Conservation (phyloP, 2,329 filamentous ascomycete genomes). For the Saccharata proteae region DNA sequence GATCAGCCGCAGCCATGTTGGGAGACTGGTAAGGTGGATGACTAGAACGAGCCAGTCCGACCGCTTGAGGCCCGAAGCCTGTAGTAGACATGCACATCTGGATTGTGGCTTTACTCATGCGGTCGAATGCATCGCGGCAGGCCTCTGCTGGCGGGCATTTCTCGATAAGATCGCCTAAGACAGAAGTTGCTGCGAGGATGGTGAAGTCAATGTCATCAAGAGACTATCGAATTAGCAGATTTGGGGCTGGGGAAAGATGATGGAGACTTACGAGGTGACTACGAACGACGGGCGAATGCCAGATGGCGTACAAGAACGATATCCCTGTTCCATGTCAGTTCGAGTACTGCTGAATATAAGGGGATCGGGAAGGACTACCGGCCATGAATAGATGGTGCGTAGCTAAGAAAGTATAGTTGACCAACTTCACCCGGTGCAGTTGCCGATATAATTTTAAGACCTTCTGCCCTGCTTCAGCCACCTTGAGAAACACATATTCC, state of each 20-base stretch:
- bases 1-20: too few relatives aligned
- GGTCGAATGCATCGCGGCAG: conserved; percentile 85
- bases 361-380: conserved; percentile 38
- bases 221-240: conserved; percentile 36
- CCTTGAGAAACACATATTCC: conserved; percentile 84
- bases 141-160: conserved; percentile 93
- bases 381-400: conserved; percentile 98
- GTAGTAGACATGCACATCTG: conserved; percentile 87
- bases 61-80: conserved; percentile 51
- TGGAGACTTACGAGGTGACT: conserved; percentile 60
- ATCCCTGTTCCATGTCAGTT: conserved; percentile 49
- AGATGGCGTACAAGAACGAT: conserved; percentile 92
- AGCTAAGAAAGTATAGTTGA: conserved; percentile 92
- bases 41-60: too few relatives aligned
- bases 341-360: too few relatives aligned
- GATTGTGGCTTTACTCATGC: conserved; percentile 89
- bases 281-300: conserved; percentile 84
- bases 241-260: too few relatives aligned
- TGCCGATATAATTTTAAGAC: conserved; percentile 85
- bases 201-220: conserved; percentile 98
- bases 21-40: too few relatives aligned
- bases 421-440: conserved; percentile 72
- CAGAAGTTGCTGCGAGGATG: conserved; percentile 81
- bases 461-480: conserved; percentile 88
- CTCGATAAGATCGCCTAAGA: conserved; percentile 80